Evolutionary conservation across 2,329 filamentous ascomycete species (phyloP), one percentile per base, ranked within the genome.

Genomic region (Endothia cerciana): DNA sequence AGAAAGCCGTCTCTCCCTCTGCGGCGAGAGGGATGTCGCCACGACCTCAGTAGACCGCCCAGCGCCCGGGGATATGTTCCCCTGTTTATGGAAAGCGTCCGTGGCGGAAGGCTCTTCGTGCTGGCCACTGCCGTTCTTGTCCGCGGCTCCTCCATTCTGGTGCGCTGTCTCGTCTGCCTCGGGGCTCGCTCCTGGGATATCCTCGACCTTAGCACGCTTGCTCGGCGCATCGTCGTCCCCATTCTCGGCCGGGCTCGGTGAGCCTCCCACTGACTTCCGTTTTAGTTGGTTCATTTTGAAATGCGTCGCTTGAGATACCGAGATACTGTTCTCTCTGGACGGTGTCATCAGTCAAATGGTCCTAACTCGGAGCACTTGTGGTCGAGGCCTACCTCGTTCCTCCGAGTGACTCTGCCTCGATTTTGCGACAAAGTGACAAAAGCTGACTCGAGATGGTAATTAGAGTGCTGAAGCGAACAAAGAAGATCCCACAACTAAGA

Each of bases 261-360:
- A 68, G 28, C 36, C 51, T 41, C 57, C 57, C 55, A 66, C 33
- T 1, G 66, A 68, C 40, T 68, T 68, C 25, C 66, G 64, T 64
- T 68, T 68, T 8, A 68, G 45, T 28, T 64, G 61, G 5, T 55
- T 63, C 51, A 62, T 66, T 11, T 66, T 61, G 19, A 51, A 30
- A 30, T 30, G n/a, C 30, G 25, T 57, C 6, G 45, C 19, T 38
- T 65, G 53, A n/a, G 45, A 41, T 51, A 49, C 53, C 51, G 51
- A n/a, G 7, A 22, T 38, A 4, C 61, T 58, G 33, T 28, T 30
- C 49, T 33, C 49, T 22, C 51, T 58, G 13, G 30, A 38, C 11
- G 5, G 38, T 36, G 4, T 17, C 25, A 30, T 63, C 30, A 58
- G 25, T 40, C 19, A 10, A 3, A 15, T 36, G 7, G 11, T 5